These are phyloP conservation scores for Hymenotorrendiella dingleyae DNA, from an alignment of 2,329 filamentous ascomycete species.

Conservation along the genomic window DNA sequence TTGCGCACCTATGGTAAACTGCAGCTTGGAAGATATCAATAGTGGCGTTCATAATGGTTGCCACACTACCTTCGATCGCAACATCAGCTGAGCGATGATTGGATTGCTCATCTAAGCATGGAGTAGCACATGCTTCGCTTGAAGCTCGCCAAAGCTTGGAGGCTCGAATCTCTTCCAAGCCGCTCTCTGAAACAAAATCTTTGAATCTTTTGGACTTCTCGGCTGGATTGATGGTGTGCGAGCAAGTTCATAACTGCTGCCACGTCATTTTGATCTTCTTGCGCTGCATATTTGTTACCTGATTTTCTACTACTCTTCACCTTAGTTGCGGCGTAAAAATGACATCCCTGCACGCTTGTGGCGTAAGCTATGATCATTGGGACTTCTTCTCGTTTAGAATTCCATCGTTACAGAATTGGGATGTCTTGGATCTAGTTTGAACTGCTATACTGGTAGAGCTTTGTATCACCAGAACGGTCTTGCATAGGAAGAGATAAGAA, in stretches of 20 bases:
- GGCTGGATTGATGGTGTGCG: conserved; percentile 11
- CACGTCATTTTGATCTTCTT: conserved; percentile 12
- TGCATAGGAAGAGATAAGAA: background rate
- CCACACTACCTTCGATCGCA: background rate
- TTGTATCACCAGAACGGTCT: background rate
- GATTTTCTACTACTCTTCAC: background rate
- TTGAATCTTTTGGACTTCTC: background rate
- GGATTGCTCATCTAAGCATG: conserved; percentile 5
- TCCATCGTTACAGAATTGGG: too few species aligned
- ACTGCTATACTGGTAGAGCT: too few species aligned
- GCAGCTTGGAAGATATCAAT: conserved; percentile 8
- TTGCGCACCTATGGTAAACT: conserved; percentile 11
- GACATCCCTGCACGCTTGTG: conserved; percentile 6
- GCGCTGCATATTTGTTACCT: conserved; percentile 8
- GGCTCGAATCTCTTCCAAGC: conserved; percentile 6
- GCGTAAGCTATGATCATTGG: conserved; percentile 1
- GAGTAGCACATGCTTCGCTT: conserved; percentile 4
- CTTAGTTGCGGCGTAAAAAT: background rate
- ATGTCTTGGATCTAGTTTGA: too few species aligned
- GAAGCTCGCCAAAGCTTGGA: conserved; percentile 1
- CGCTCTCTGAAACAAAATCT: conserved; percentile 10
- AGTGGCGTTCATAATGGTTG: conserved; percentile 9
- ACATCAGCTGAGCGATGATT: conserved; percentile 8
- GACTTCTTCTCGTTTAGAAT: background rate
- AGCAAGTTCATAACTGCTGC: conserved; percentile 15